A percentile compares a stretch with the other conserved stretches of the same genome.
Evolutionary conservation across 169 alveolate species (phyloP).

Genomic region (Plasmodium fragile): DNA sequence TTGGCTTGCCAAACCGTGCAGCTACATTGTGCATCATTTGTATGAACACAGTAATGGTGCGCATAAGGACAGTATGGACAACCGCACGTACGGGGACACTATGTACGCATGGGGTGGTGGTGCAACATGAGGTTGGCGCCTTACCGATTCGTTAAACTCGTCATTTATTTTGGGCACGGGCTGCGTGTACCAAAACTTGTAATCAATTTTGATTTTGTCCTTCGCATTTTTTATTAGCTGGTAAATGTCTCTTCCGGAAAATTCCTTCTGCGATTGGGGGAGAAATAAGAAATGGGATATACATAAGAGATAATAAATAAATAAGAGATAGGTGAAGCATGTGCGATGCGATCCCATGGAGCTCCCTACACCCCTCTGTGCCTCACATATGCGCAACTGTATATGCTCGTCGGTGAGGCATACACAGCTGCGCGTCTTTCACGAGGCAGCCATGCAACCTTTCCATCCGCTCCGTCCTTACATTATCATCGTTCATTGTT

Average conservation of each 20-base stretch:
- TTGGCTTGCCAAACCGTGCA: not conserved
- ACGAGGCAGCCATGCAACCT: not conserved
- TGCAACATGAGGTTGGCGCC: not conserved
- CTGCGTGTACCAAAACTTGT: constrained; percentile 96
- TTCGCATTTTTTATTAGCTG: constrained; percentile 57
- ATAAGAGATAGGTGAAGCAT: not conserved
- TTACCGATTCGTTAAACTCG: constrained; percentile 78
- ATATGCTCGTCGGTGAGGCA: no score
- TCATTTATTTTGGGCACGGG: constrained; percentile 94
- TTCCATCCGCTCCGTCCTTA: constrained; percentile 7
- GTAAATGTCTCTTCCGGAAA: constrained; percentile 48
- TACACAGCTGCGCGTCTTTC: constrained; percentile 3
- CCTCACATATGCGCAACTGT: not conserved
- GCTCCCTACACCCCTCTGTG: not conserved
- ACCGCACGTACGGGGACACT: not conserved
- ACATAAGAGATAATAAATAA: not conserved
- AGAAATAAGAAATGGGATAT: not conserved
- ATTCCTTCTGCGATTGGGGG: constrained; percentile 37
- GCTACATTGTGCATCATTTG: not conserved
- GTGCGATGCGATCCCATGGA: not conserved
- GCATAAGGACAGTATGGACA: not conserved
- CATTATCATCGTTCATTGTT: constrained; percentile 71
- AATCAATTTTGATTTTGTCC: constrained; percentile 78
- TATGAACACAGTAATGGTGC: not conserved
- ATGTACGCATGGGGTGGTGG: not conserved